A percentile compares a stretch with the other conserved stretches of the same genome.
These are phyloP conservation scores for Geum urbanum DNA, from an alignment of 306 rosid species.

Conservation along the genomic window DNA sequence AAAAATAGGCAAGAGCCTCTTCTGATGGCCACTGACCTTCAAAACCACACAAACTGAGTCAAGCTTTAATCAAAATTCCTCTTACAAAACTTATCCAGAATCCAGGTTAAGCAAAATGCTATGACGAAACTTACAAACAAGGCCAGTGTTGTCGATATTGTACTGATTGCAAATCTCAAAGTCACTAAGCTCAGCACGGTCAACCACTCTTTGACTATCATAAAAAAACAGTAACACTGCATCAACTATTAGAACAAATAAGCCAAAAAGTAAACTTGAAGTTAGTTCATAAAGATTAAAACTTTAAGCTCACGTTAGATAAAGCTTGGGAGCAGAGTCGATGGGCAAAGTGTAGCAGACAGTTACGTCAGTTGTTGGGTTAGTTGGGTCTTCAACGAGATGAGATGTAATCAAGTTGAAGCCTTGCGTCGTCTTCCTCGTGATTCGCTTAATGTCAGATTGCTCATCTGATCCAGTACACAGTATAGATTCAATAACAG, in stretches of 20 bases:
- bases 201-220: constrained; percentile 62
- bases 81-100: neutral
- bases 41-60: constrained; percentile 9
- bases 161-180: constrained; percentile 71
- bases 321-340: constrained; percentile 47
- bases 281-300: neutral
- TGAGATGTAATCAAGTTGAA: constrained; percentile 70
- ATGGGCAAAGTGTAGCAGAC: constrained; percentile 69
- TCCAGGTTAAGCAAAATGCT: neutral
- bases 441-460: constrained; percentile 47
- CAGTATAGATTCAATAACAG: constrained; percentile 5
- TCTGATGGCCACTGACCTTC: constrained; percentile 97
- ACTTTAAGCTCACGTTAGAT: constrained; percentile 45
- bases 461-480: constrained; percentile 34
- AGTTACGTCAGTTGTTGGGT: constrained; percentile 42
- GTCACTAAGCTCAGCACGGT: constrained; percentile 56
- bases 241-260: neutral
- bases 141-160: constrained; percentile 89
- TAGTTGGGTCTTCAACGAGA: constrained; percentile 23
- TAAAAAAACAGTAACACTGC: neutral
- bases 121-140: constrained; percentile 63
- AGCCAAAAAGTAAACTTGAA: neutral
- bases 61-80: neutral
- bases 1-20: constrained; percentile 86
- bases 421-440: constrained; percentile 61